Evolutionary conservation across 225 moss, liverwort and hornwort genomes (phyloP).

Genomic region (Marchantia polymorpha): DNA sequence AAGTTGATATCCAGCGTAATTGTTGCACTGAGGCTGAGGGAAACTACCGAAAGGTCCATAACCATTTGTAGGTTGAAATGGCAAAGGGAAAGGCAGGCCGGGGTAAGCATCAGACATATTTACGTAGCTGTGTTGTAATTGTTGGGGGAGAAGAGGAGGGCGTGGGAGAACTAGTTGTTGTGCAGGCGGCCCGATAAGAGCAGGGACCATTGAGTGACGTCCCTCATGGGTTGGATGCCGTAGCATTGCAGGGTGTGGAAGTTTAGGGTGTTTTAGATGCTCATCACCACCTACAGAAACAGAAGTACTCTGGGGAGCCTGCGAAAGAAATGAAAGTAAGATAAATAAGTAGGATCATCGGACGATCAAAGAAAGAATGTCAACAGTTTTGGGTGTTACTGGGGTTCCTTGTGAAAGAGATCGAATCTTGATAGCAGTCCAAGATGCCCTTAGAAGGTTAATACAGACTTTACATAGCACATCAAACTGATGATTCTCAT

Average conservation of each 20-base stretch:
- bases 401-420: not conserved
- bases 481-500: no score
- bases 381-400: no score
- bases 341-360: not conserved
- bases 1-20: conserved; percentile 34
- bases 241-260: conserved; percentile 6
- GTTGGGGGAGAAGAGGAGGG: conserved; percentile 32
- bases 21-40: conserved; percentile 22
- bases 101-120: conserved; percentile 25
- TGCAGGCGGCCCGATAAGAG: conserved; percentile 37
- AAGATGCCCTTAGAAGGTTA: no score
- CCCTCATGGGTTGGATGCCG: conserved; percentile 28
- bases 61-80: conserved; percentile 27
- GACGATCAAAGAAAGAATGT: not conserved
- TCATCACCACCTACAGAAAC: conserved; percentile 6
- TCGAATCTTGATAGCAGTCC: not conserved
- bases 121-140: conserved; percentile 28
- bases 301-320: conserved; percentile 15
- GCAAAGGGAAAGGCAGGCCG: conserved; percentile 33
- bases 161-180: conserved; percentile 37
- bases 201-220: conserved; percentile 23
- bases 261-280: conserved; percentile 8
- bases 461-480: no score
- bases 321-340: not conserved
- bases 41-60: conserved; percentile 20